phyloP scores from a whole-genome alignment of 805 yeast species.

The Yamadazyma laniorum region DNA sequence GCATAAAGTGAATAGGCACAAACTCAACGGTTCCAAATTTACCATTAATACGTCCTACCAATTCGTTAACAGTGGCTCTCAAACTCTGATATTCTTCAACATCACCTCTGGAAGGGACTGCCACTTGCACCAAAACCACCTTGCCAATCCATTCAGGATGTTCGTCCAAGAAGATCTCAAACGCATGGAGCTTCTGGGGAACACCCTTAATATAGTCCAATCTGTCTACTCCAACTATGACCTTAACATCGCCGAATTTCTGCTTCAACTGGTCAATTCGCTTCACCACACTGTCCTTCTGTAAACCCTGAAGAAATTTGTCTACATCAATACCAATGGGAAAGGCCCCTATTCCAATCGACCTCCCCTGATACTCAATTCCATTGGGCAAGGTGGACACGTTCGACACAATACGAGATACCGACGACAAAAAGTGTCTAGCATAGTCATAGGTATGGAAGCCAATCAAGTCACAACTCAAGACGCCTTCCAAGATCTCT shows the following conservation, averaged over 20 bases:
- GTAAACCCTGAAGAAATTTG: constrained; percentile 77
- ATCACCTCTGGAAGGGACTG: constrained; percentile 96
- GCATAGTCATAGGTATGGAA: constrained; percentile 99
- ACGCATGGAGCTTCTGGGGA: constrained; percentile 94
- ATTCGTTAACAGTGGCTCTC: constrained; percentile 91
- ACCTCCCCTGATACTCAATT: constrained; percentile 70
- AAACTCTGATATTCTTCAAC: constrained; percentile 96
- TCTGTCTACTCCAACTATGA: constrained; percentile 95
- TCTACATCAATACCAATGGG: constrained; percentile 99
- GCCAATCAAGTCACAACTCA: constrained; percentile 92
- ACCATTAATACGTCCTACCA: constrained; percentile 96
- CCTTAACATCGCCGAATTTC: constrained; percentile 72
- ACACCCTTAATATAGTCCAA: constrained; percentile 97
- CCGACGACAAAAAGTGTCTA: constrained; percentile 89
- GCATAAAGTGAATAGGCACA: constrained; percentile 96
- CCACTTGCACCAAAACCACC: constrained; percentile 92
- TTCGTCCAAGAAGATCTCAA: constrained; percentile 85
- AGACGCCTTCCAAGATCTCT: constrained; percentile 86
- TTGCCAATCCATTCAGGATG: constrained; percentile 99
- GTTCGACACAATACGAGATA: constrained; percentile 70
- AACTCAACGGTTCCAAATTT: constrained; percentile 95
- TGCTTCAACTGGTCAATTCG: constrained; percentile 62
- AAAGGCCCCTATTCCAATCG: constrained; percentile 89
- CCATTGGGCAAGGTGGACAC: constrained; percentile 90
- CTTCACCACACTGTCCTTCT: constrained; percentile 56